Evolutionary conservation across 148 eudicot species (phyloP), one percentile per base, ranked within the genome.

Genomic region (Suaeda aralocaspica): DNA sequence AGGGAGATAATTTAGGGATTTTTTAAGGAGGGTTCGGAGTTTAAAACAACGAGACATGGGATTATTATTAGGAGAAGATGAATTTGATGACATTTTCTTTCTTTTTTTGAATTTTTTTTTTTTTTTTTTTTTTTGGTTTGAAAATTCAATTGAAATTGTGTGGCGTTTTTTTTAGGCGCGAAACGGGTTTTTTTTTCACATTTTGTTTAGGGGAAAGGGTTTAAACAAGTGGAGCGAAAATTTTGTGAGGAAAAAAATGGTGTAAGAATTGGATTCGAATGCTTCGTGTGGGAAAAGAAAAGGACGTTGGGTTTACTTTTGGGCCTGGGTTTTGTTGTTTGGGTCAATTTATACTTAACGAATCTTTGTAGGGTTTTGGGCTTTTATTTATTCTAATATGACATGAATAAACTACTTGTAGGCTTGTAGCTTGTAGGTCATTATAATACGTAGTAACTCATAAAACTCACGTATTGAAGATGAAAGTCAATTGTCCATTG

Each of bases 1-100:
- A 66, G 72, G 77, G 73, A 83, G 68, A 11, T 76, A 67, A 44
- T 56, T 36, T 30, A 83, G 81, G 52, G 84, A 76, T 80, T 70
- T 82, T 60, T 31, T 73, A 3, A 86, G 22, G 44, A 76, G 62
- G 70, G 52, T 29, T 1, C 66, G 57, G 59, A 86, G 72, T 63
- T 73, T 84, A 0, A 72, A 29, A 45, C 76, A 81, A 46, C 81
- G 76, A 6, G 76, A 52, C 63, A 39, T 63, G 26, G 13, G 31
- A 5, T 16, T 19, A 9, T 26, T 19, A 4, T 46, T 21, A 3
- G 50, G 21, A 15, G 21, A 1, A 42, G n/a, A 10, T n/a, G 76
- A 19, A 7, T 57, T 14, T 0, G 49, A 21, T 49, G 53, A 3
- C 53, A 49, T 49, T 49, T 15, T 48, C 18, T 4, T 48, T 49